These are phyloP conservation scores for Flammula alnicola DNA, from an alignment of 1,284 basidiomycete species.

Conservation along the genomic window DNA sequence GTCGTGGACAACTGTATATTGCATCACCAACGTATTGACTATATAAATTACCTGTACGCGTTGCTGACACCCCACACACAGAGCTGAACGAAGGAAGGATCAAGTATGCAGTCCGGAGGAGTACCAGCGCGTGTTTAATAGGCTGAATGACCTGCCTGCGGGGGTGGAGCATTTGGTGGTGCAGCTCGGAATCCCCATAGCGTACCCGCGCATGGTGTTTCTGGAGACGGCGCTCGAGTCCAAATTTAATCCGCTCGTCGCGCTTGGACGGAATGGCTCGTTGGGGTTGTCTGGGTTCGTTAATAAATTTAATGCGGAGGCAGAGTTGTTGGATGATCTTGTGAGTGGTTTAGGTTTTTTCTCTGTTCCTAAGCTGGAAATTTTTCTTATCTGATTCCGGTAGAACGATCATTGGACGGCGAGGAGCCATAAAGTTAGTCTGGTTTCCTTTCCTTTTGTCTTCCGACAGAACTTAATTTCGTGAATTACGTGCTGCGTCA, in stretches of 20 bases:
- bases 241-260: slow-evolving; percentile 82
- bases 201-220: slow-evolving; percentile 94
- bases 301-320: slow-evolving; percentile 92
- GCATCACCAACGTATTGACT: not conserved
- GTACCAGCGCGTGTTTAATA: slow-evolving; percentile 77
- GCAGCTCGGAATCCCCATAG: slow-evolving; percentile 81
- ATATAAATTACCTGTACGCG: not conserved
- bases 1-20: too few relatives aligned
- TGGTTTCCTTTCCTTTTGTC: not conserved
- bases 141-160: slow-evolving; percentile 59
- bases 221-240: slow-evolving; percentile 78
- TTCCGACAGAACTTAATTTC: not conserved
- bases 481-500: not conserved
- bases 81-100: slow-evolving; percentile 84
- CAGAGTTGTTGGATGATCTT: slow-evolving; percentile 91
- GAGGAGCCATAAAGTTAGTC: slow-evolving; percentile 73
- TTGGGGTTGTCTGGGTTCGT: slow-evolving; percentile 80
- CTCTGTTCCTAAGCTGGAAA: not conserved
- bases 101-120: slow-evolving; percentile 77
- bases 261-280: slow-evolving; percentile 66
- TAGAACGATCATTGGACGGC: slow-evolving; percentile 93
- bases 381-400: not conserved
- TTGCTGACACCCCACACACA: slow-evolving; percentile 30
- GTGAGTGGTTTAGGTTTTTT: slow-evolving; percentile 40
- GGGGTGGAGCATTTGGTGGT: slow-evolving; percentile 82